phyloP scores from a whole-genome alignment of 805 yeast genomes.

The Saccharomycopsis vini region DNA sequence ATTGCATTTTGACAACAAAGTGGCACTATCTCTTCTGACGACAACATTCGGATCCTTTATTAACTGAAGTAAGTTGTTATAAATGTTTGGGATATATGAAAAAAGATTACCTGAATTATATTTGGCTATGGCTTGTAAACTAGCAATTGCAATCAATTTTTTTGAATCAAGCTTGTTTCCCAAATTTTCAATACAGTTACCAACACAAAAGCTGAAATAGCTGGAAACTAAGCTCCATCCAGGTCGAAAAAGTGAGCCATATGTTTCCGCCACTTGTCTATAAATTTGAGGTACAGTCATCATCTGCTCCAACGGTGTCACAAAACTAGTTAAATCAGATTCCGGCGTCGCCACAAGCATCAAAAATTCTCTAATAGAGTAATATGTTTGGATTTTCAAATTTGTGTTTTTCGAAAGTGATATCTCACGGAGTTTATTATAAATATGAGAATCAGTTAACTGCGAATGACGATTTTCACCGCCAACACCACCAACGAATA shows the following conservation, averaged over 20 bases:
- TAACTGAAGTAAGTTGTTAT: no score
- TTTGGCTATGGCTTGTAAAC: conserved; percentile 12
- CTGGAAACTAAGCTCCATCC: conserved; percentile 16
- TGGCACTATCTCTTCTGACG: conserved; percentile 17
- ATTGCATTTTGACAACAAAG: conserved; percentile 31
- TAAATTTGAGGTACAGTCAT: conserved; percentile 14
- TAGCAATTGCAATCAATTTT: conserved; percentile 10
- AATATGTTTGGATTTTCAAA: conserved; percentile 12
- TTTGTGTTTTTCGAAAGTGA: conserved; percentile 10
- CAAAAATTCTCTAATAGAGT: conserved; percentile 13
- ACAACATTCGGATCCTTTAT: conserved; percentile 11
- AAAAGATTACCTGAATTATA: conserved; percentile 16
- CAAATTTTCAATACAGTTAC: conserved; percentile 17
- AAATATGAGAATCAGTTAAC: conserved; percentile 13
- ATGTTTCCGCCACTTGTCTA: conserved; percentile 15
- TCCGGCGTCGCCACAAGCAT: conserved; percentile 16
- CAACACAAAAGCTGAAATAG: conserved; percentile 13
- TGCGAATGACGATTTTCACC: background rate
- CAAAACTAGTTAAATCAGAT: conserved; percentile 14
- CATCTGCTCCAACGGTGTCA: conserved; percentile 11
- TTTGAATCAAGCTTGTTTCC: conserved; percentile 13
- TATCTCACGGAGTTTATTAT: conserved; percentile 14
- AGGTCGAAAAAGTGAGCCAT: conserved; percentile 16
- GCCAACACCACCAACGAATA: conserved; percentile 13
- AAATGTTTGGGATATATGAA: conserved; percentile 8